A percentile compares a stretch with the other conserved stretches of the same genome.
These are phyloP conservation scores for Miscanthus sacchariflorus DNA, from an alignment of 202 grass and related monocot genomes.

Conservation along the genomic window DNA sequence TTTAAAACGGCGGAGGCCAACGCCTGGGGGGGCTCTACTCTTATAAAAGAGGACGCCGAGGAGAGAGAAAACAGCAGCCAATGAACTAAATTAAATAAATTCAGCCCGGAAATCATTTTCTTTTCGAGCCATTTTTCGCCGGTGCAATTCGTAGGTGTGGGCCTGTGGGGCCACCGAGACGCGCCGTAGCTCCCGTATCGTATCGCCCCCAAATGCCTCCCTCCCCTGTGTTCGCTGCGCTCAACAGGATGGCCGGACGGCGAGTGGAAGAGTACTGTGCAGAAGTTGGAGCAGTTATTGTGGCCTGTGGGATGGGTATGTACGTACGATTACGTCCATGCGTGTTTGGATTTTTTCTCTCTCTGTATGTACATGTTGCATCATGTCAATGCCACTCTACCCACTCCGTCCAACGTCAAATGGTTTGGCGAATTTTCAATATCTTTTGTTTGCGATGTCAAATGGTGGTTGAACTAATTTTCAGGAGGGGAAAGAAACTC, in stretches of 20 bases:
- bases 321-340: background rate
- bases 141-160: background rate
- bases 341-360: background rate
- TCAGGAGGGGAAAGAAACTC: background rate
- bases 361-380: background rate
- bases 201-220: constrained; percentile 16
- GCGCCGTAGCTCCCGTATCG: background rate
- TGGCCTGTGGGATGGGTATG: background rate
- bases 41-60: constrained; percentile 39
- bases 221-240: background rate
- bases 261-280: background rate
- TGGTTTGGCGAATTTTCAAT: background rate
- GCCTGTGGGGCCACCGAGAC: background rate
- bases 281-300: constrained; percentile 17
- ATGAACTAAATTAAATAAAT: background rate
- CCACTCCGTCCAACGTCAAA: constrained; percentile 3
- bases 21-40: background rate
- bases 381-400: constrained; percentile 24
- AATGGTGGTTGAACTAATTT: constrained; percentile 35
- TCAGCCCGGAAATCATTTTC: background rate
- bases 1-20: constrained; percentile 11
- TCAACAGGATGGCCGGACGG: background rate
- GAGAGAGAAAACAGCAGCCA: background rate
- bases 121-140: background rate
- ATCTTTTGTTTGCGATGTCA: background rate